These are phyloP conservation scores for Sisymbrium irio DNA, from an alignment of 345 rosid genomes.

Conservation along the genomic window DNA sequence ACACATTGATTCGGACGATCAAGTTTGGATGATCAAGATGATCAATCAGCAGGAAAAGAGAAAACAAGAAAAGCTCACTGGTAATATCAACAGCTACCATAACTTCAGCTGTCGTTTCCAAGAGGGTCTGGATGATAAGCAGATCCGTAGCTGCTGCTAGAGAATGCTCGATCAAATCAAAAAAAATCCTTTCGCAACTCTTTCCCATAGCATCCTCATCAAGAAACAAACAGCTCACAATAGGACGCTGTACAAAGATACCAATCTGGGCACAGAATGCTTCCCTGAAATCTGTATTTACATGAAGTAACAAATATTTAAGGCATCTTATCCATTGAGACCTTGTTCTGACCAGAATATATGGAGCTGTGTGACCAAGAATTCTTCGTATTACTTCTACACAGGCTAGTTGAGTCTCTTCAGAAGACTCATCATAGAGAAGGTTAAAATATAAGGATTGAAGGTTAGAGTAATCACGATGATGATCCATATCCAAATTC, in stretches of 20 bases:
- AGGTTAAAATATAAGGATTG: slow-evolving; percentile 58
- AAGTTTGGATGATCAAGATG: slow-evolving; percentile 77
- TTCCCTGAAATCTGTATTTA: slow-evolving; percentile 71
- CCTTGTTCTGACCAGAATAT: slow-evolving; percentile 49
- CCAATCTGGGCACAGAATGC: slow-evolving; percentile 78
- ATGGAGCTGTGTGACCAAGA: slow-evolving; percentile 57
- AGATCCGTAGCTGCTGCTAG: slow-evolving; percentile 59
- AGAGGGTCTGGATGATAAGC: slow-evolving; percentile 66
- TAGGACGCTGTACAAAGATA: slow-evolving; percentile 50
- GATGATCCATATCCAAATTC: slow-evolving; percentile 32
- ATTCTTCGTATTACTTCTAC: slow-evolving; percentile 60
- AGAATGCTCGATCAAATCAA: slow-evolving; percentile 58
- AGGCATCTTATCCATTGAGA: slow-evolving; percentile 70
- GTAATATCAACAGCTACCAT: slow-evolving; percentile 66
- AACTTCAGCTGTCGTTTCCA: slow-evolving; percentile 73
- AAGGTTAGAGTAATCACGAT: slow-evolving; percentile 45
- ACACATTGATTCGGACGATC: slow-evolving; percentile 65
- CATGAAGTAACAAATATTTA: slow-evolving; percentile 58
- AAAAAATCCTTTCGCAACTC: slow-evolving; percentile 47
- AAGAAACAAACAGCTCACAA: slow-evolving; percentile 53
- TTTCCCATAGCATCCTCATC: slow-evolving; percentile 38
- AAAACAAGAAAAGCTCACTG: slow-evolving; percentile 62
- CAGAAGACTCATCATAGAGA: slow-evolving; percentile 68
- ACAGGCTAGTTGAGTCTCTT: slow-evolving; percentile 87
- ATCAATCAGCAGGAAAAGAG: slow-evolving; percentile 73